Evolutionary conservation across 352 stramenopile genomes (phyloP).

Genomic region (Globisporangium sylvaticum): DNA sequence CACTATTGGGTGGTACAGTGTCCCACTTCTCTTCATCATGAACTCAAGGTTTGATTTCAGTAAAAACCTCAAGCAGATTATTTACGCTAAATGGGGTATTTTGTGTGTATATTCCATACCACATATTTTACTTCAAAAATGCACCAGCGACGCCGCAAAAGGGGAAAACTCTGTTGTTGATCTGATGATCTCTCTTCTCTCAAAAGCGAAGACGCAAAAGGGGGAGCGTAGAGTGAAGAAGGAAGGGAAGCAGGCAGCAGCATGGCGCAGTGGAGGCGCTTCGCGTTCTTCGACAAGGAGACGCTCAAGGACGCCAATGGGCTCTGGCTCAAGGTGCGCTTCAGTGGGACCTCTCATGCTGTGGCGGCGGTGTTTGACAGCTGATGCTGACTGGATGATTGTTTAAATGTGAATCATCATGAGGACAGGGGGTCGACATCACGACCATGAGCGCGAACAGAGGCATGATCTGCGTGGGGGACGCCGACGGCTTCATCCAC

Average conservation of each 20-base stretch:
- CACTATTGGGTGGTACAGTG: too few relatives aligned
- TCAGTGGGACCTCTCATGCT: not conserved
- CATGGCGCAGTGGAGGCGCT: slow-evolving; percentile 88
- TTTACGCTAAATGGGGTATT: too few relatives aligned
- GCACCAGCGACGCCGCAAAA: not conserved
- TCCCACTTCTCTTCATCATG: too few relatives aligned
- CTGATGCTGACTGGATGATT: not conserved
- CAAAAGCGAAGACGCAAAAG: slow-evolving; percentile 11
- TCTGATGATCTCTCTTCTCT: not conserved
- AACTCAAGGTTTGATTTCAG: too few relatives aligned
- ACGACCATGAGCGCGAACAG: slow-evolving; percentile 86
- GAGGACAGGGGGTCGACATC: slow-evolving; percentile 70
- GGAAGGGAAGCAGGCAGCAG: slow-evolving; percentile 3
- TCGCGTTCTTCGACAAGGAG: slow-evolving; percentile 89
- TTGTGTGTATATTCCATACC: too few relatives aligned
- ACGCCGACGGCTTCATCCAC: slow-evolving; percentile 81
- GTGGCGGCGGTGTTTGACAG: not conserved
- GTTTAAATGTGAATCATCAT: slow-evolving; percentile 3
- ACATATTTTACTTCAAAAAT: too few relatives aligned
- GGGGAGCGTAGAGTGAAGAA: slow-evolving; percentile 1
- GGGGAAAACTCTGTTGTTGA: not conserved
- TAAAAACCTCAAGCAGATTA: too few relatives aligned
- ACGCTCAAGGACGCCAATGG: slow-evolving; percentile 80
- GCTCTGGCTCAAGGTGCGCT: slow-evolving; percentile 78
- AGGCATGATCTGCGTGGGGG: slow-evolving; percentile 80